Evolutionary conservation across 192 early-diverging fungal species (phyloP).

Genomic region (Dimargaris cristalligena): DNA sequence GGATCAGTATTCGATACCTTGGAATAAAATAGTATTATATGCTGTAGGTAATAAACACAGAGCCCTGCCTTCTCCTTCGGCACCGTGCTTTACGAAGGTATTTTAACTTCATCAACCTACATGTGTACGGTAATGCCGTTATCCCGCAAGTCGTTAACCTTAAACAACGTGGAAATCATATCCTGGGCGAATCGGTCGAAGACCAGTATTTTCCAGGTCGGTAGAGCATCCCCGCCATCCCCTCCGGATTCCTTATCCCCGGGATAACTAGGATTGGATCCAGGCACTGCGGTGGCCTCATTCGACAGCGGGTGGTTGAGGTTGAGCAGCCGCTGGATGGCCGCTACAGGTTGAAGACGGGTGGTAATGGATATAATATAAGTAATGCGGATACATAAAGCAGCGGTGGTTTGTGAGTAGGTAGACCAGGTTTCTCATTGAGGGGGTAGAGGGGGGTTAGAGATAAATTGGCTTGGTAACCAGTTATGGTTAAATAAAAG

Average conservation of each 20-base stretch:
- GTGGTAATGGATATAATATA: too few species aligned
- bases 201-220: constrained; percentile 94
- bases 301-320: constrained; percentile 46
- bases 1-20: too few species aligned
- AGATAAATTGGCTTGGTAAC: not conserved
- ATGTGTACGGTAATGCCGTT: constrained; percentile 96
- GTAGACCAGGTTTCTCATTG: too few species aligned
- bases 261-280: constrained; percentile 18
- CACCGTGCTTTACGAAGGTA: not conserved
- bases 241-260: constrained; percentile 19
- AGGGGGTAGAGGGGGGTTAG: not conserved
- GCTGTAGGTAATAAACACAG: constrained; percentile 10
- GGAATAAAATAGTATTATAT: constrained; percentile 2
- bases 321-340: constrained; percentile 70
- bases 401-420: too few species aligned
- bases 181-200: constrained; percentile 88
- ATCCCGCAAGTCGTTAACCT: constrained; percentile 88
- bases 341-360: too few species aligned
- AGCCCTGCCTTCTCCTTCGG: not conserved
- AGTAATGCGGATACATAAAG: too few species aligned
- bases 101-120: constrained; percentile 24
- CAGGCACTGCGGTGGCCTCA: constrained; percentile 15
- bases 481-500: not conserved
- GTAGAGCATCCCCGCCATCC: constrained; percentile 10
- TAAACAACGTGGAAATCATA: constrained; percentile 90